Percentiles rank a stretch among this genome's conserved stretches.
Conservation (phyloP, 192 early-diverging fungal species). For the Coemansia sp. region DNA sequence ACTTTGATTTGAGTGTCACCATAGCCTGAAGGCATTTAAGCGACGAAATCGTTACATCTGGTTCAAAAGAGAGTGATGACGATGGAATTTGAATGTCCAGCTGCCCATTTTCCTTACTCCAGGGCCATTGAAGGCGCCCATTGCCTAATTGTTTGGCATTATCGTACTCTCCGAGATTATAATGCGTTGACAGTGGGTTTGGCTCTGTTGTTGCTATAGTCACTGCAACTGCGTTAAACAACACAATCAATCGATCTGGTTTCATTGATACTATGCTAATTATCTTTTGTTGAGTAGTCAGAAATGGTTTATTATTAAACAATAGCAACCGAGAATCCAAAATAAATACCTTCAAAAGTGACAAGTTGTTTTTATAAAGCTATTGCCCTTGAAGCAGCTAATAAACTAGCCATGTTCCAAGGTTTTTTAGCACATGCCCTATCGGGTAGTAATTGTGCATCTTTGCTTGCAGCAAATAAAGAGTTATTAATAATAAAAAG, state of each 20-base stretch:
- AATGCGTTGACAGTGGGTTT: background rate
- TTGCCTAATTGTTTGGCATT: background rate
- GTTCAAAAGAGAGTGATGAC: slow-evolving; percentile 14
- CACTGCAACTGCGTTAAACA: background rate
- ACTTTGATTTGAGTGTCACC: slow-evolving; percentile 12
- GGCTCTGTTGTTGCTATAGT: background rate
- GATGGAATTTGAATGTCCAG: slow-evolving; percentile 30
- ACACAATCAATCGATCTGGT: background rate
- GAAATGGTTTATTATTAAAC: too few relatives aligned
- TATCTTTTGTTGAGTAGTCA: too few relatives aligned
- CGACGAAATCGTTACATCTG: slow-evolving; percentile 28
- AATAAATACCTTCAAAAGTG: too few relatives aligned
- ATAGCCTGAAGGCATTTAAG: slow-evolving; percentile 35
- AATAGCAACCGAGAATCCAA: too few relatives aligned
- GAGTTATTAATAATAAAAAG: too few relatives aligned
- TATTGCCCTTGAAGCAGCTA: too few relatives aligned
- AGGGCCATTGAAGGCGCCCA: slow-evolving; percentile 36
- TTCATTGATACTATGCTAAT: too few relatives aligned
- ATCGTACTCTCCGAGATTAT: background rate
- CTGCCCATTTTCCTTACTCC: slow-evolving; percentile 20
- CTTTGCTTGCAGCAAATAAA: too few relatives aligned
- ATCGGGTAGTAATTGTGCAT: too few relatives aligned
- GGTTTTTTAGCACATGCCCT: too few relatives aligned
- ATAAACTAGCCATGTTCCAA: too few relatives aligned
- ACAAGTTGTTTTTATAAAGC: too few relatives aligned